Conservation (phyloP, 208 protist species). For the Acanthamoeba royreba region DNA sequence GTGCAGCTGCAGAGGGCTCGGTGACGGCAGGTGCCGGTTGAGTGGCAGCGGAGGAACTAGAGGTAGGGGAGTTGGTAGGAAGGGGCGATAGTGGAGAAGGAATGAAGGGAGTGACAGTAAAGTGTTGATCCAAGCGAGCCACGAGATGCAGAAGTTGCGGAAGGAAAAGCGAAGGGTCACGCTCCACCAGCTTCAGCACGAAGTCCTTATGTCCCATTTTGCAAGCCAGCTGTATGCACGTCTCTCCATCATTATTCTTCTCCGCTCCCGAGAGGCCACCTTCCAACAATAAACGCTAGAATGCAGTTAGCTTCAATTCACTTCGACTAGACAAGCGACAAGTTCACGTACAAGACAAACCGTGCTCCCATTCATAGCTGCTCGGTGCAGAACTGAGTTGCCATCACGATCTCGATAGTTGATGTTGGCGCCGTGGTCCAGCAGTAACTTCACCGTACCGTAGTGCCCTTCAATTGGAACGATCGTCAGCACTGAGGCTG, state of each 20-base stretch:
- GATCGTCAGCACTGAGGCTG: too few species aligned
- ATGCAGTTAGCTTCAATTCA: neutral
- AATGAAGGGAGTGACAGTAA: neutral
- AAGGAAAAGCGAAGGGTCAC: neutral
- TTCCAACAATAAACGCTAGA: neutral
- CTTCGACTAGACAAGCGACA: neutral
- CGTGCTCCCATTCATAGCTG: neutral
- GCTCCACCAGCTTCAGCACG: neutral
- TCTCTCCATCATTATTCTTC: neutral
- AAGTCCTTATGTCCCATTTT: slow-evolving; percentile 18
- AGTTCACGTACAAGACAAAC: neutral
- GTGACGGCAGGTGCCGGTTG: too few species aligned
- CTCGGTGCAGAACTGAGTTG: neutral
- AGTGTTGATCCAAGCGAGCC: neutral
- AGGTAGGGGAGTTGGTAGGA: neutral
- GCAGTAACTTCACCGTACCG: neutral
- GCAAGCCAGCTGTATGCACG: neutral
- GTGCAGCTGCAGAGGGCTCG: neutral
- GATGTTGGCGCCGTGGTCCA: neutral
- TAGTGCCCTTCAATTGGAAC: neutral
- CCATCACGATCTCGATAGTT: neutral
- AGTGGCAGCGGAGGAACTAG: too few species aligned
- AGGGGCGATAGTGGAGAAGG: neutral
- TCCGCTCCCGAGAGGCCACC: neutral
- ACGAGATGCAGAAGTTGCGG: neutral